Evolutionary conservation across 768 basidiomycete genomes (phyloP).

Genomic region (Kwoniella sp.): DNA sequence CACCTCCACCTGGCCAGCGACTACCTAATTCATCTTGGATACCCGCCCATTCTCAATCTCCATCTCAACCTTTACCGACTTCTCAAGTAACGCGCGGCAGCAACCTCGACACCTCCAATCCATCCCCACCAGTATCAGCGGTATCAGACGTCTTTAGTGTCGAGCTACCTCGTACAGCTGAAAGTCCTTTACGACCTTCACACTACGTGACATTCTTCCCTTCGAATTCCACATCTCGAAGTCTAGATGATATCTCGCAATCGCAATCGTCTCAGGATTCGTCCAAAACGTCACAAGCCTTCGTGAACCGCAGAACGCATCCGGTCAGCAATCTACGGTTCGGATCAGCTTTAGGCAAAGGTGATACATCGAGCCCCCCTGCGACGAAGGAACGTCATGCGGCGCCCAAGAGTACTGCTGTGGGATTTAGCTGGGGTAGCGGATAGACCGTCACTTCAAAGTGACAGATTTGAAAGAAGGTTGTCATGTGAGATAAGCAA

Average conservation of each 20-base stretch:
- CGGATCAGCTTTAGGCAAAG: constrained; percentile 10
- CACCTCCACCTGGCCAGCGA: constrained; percentile 14
- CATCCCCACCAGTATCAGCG: background rate
- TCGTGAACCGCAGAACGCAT: background rate
- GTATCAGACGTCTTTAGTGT: background rate
- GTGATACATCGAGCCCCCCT: background rate
- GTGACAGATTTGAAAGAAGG: no score
- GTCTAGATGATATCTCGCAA: background rate
- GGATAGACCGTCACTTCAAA: no score
- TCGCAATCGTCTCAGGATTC: background rate
- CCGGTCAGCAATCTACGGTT: constrained; percentile 3
- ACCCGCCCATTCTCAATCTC: background rate
- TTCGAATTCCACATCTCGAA: background rate
- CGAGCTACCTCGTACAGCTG: background rate
- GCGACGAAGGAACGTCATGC: background rate
- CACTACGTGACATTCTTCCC: background rate
- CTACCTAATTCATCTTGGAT: constrained; percentile 2
- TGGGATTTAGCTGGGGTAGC: constrained; percentile 23
- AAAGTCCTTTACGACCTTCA: background rate
- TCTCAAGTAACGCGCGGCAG: background rate
- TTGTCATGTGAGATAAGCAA: no score
- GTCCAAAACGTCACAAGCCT: background rate
- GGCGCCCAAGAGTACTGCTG: constrained; percentile 1
- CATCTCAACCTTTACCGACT: background rate
- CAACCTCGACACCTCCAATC: background rate